Evolutionary conservation across 345 rosid genomes (phyloP).

Genomic region (Salix dunnii): DNA sequence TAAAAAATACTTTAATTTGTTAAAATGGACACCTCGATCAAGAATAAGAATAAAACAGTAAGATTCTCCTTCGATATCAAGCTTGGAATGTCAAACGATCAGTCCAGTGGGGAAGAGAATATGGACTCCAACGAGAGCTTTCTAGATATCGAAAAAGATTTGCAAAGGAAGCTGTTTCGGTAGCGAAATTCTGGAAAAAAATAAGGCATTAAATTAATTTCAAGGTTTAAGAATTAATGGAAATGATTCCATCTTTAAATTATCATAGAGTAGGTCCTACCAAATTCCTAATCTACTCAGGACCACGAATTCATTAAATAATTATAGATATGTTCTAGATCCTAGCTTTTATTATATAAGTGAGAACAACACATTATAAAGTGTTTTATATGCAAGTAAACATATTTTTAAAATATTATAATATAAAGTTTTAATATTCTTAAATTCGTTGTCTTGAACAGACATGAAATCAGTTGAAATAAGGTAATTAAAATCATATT

Average conservation of each 20-base stretch:
- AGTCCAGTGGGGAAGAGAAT: constrained; percentile 21
- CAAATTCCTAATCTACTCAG: not conserved
- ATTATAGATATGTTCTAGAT: too few relatives aligned
- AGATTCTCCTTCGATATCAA: constrained; percentile 20
- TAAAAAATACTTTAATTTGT: not conserved
- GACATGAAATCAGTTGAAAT: too few relatives aligned
- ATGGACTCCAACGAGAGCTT: constrained; percentile 8
- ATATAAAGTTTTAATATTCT: too few relatives aligned
- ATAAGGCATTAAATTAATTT: too few relatives aligned
- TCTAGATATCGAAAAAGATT: constrained; percentile 15
- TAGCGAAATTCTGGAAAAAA: too few relatives aligned
- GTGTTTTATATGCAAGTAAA: too few relatives aligned
- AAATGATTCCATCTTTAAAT: not conserved
- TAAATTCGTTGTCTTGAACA: too few relatives aligned
- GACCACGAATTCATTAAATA: not conserved
- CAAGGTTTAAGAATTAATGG: not conserved
- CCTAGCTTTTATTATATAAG: too few relatives aligned
- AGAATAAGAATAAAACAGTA: constrained; percentile 26
- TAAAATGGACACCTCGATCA: constrained; percentile 6
- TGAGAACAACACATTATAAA: too few relatives aligned
- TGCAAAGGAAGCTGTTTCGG: not conserved
- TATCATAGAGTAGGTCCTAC: not conserved
- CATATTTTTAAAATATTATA: too few relatives aligned
- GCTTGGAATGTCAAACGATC: constrained; percentile 31
- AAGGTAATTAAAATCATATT: too few relatives aligned